Percentiles rank a stretch among this genome's conserved stretches.
phyloP scores from a whole-genome alignment of 1,284 basidiomycete genomes.

The Boletellus sp. region DNA sequence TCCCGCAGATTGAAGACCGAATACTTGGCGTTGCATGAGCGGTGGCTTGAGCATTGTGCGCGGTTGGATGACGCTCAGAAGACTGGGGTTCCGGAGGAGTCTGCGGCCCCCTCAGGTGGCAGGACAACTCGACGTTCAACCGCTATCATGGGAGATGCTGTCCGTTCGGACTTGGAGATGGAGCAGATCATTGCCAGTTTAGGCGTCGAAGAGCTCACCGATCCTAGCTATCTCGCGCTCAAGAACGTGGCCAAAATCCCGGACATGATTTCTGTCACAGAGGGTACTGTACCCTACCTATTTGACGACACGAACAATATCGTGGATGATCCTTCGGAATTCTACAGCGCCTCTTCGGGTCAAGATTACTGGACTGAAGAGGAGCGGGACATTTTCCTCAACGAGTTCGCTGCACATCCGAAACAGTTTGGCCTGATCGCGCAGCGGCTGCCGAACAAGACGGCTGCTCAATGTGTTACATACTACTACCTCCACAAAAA shows the following conservation, averaged over 20 bases:
- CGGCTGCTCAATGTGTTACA: constrained; percentile 83
- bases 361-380: constrained; percentile 85
- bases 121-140: constrained; percentile 74
- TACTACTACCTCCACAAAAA: constrained; percentile 98
- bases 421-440: constrained; percentile 95
- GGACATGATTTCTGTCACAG: constrained; percentile 81
- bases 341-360: constrained; percentile 71
- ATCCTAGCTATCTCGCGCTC: constrained; percentile 83
- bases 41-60: constrained; percentile 70
- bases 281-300: constrained; percentile 55
- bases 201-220: constrained; percentile 88
- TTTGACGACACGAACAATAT: constrained; percentile 86
- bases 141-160: constrained; percentile 79
- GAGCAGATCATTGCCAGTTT: constrained; percentile 93
- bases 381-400: constrained; percentile 78
- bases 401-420: constrained; percentile 81
- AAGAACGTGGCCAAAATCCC: constrained; percentile 89
- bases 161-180: constrained; percentile 94
- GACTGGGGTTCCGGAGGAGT: constrained; percentile 30
- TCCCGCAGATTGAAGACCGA: constrained; percentile 56
- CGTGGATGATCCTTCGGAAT: constrained; percentile 75
- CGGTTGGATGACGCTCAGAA: constrained; percentile 51
- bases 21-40: constrained; percentile 65
- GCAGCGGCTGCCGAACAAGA: constrained; percentile 80
- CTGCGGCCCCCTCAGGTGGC: constrained; percentile 46